phyloP scores from a whole-genome alignment of 2,329 filamentous ascomycete species.

The Chaetomiaceae sp. region DNA sequence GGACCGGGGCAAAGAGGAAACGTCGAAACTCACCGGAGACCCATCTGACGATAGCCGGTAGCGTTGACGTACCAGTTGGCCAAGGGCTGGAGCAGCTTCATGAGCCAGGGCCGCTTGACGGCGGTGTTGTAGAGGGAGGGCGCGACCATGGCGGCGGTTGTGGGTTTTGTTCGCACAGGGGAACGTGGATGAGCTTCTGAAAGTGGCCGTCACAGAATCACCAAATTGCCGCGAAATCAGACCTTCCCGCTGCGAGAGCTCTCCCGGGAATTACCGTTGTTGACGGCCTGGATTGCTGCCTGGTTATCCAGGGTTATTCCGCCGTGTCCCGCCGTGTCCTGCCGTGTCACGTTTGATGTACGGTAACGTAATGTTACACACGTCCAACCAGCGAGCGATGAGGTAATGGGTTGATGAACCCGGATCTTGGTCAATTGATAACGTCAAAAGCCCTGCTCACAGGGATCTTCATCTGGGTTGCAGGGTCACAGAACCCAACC shows the following conservation, averaged over 20 bases:
- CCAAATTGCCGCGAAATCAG: slow-evolving; percentile 28
- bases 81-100: slow-evolving; percentile 71
- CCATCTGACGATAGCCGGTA: slow-evolving; percentile 88
- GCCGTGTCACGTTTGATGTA: background rate
- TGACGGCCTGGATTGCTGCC: slow-evolving; percentile 15
- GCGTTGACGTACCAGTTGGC: slow-evolving; percentile 86
- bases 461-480: background rate
- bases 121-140: slow-evolving; percentile 62
- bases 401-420: slow-evolving; percentile 7
- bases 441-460: background rate
- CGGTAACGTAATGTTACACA: background rate
- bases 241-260: slow-evolving; percentile 15
- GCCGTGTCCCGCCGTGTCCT: too few species aligned
- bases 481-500: too few species aligned
- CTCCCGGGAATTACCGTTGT: slow-evolving; percentile 20
- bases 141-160: slow-evolving; percentile 52
- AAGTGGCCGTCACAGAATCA: slow-evolving; percentile 2
- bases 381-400: background rate
- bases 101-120: slow-evolving; percentile 79
- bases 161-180: slow-evolving; percentile 19
- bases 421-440: background rate
- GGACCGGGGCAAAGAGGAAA: background rate
- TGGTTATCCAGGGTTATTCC: slow-evolving; percentile 9
- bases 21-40: slow-evolving; percentile 63
- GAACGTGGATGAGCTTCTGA: slow-evolving; percentile 25